Evolutionary conservation across 2,329 filamentous ascomycete genomes (phyloP), one percentile per base, ranked within the genome.

Genomic region (Bipolaris victoriae): DNA sequence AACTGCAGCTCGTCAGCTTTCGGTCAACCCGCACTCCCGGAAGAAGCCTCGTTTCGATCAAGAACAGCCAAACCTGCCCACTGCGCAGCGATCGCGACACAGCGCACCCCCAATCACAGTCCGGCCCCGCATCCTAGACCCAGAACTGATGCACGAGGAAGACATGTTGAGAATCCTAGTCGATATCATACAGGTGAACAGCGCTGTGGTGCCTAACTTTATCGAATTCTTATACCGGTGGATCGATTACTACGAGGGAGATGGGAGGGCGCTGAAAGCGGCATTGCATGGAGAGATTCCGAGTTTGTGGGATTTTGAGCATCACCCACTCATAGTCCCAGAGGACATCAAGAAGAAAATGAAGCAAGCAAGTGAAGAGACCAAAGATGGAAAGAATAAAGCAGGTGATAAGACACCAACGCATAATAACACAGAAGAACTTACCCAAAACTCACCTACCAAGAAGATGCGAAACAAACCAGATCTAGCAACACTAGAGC

Each of bases 171-270:
- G 71, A 3, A 67, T 71, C 24, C 50, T 75, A 26, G 64, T 74
- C 44, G 68, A 73, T 24, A 75, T 75, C 22, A 62, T 75, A 5
- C 71, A 74, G 37, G 64, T 63, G 7, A 52, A 63, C 7, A 65
- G 60, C 51, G 55, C 51, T 7, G 49, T 73, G 15, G 66, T 76
- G 1, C 73, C 73, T 1, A 76, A 75, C 52, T 72, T 68, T 26
- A 65, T 76, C 36, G 73, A 76, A 43, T 73, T 73, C 24, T 53
- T 76, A 7, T 76, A 76, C 43, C 62, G 65, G 5, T 71, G 67
- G 65, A 58, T 76, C 47, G 73, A 76, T 58, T 72, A 60, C 43
- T 68, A 69, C 39, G 64, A 70, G 31, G 70, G 71, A 20, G 68
- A 72, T 52, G 73, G 72, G 2, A 68, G 55, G 26, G 73, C 72